Evolutionary conservation across 1,139 yeast species (phyloP), one percentile per base, ranked within the genome.

Genomic region (Debaryomycetaceae sp.): DNA sequence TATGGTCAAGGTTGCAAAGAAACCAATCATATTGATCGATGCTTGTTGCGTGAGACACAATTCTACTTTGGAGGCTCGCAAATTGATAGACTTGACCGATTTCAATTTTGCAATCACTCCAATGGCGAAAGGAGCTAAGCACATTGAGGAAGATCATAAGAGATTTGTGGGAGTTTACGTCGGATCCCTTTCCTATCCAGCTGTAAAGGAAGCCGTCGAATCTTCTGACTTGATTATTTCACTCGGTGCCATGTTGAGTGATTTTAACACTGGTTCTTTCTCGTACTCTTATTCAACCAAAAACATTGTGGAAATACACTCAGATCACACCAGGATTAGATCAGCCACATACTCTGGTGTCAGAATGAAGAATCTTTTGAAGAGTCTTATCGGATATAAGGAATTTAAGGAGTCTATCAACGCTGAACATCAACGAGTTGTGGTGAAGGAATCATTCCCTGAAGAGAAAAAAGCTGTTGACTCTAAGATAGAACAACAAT

Each of bases 181-280:
- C 13, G 72, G 72, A 9, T 49, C 63, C 5, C 57, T 65, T 39
- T 66, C 72, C 2, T 57, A 63, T 44, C 68, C 69, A 6, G 53
- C 56, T 6, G 69, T 65, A 14, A 64, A 63, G 46, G 55, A 59
- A 33, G 55, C 58, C 4, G 69, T 66, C 29, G 72, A 66, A 48
- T 40, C 48, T 7, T 52, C 70, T 0, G 72, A 67, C 46, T 59
- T 67, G 49, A 58, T 66, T 11, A 49, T 67, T 24, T 66, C 69
- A 5, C 50, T 64, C 33, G 72, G 72, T 42, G 74, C 72, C 5
- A 55, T 69, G 49, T 60, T 69, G 46, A 63, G 69, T 43, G 74
- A 69, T 51, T 69, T 69, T 58, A 68, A 68, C 52, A 69, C 75
- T 8, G 74, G 74, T 13, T 62, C 72, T 4, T 69, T 69, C 50